A percentile compares a stretch with the other conserved stretches of the same genome.
These are phyloP conservation scores for Boletus reticuloceps DNA, from an alignment of 768 basidiomycete genomes.

Conservation along the genomic window DNA sequence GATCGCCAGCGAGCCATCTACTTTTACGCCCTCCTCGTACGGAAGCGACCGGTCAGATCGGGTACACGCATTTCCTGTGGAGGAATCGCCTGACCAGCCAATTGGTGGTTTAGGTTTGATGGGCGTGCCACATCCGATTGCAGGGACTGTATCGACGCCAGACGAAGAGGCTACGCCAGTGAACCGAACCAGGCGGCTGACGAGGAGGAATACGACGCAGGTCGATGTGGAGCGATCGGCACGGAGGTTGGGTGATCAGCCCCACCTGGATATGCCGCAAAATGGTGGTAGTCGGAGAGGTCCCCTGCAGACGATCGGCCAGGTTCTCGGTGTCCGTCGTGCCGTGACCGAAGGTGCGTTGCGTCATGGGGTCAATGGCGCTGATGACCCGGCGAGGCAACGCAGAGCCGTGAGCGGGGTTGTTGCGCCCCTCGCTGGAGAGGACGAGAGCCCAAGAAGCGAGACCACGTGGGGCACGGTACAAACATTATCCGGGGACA, in stretches of 20 bases:
- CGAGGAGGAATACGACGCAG: conserved; percentile 26
- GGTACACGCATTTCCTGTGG: conserved; percentile 23
- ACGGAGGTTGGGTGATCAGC: conserved; percentile 15
- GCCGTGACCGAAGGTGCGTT: conserved; percentile 15
- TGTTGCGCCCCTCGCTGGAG: conserved; percentile 12
- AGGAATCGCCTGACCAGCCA: conserved; percentile 28
- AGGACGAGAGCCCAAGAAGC: conserved; percentile 30
- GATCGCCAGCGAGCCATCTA: conserved; percentile 14
- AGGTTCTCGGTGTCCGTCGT: conserved; percentile 19
- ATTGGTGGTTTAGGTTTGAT: conserved; percentile 26
- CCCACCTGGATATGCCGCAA: conserved; percentile 8
- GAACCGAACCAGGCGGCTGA: conserved; percentile 17
- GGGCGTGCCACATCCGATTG: conserved; percentile 22
- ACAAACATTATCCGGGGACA: conserved; percentile 20
- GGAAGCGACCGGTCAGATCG: conserved; percentile 20
- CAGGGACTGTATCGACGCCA: conserved; percentile 25
- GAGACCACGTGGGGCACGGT: conserved; percentile 38
- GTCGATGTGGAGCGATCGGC: conserved; percentile 18
- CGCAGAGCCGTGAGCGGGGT: conserved; percentile 10
- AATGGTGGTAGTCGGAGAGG: conserved; percentile 19
- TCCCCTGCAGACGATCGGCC: conserved; percentile 13
- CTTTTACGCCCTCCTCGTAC: conserved; percentile 19
- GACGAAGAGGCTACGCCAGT: conserved; percentile 30
- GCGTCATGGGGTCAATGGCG: conserved; percentile 7
- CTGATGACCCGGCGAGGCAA: conserved; percentile 1